Evolutionary conservation across 176 grass and related monocot species (phyloP), one percentile per base, ranked within the genome.

Genomic region (Cymbopogon citratus): DNA sequence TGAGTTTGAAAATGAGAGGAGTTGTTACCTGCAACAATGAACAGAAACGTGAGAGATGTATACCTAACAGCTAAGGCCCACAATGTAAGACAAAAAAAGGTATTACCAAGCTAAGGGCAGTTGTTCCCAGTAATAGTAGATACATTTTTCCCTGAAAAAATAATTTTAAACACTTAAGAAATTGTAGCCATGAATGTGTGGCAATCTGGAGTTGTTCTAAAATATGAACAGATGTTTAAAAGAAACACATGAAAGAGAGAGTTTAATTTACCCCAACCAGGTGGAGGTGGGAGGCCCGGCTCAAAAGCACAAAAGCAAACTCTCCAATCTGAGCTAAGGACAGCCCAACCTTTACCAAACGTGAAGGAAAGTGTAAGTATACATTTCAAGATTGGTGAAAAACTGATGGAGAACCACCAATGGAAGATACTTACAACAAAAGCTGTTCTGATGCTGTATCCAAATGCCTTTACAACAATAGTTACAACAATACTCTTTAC

Each of bases 271-370:
- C 96, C 89, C 94, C 96, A 75, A 95, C 84, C 86, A 99, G 96
- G 89, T 95, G 89, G 87, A 90, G 93, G 93, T 99, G 93, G 72
- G 96, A 99, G 63, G 96, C 96, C 68, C 91, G 96, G 71, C 96
- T 93, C 77, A 99, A 82, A 31, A 99, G 93, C 79, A 99, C 93
- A 84, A 99, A 99, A 65, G 96, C 96, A 88, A 99, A 99, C 73
- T 99, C 96, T 84, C 96, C 96, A 63, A 99, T 99, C 85, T 99
- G 96, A 80, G 96, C 96, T 85, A 99, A 99, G 81, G 96, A 99
- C 78, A 99, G 63, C 61, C 93, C 93, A 76, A 99, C 96, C 96
- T 99, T 80, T 36, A 34, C 67, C 52, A 85, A 39, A 84, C 7
- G 80, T 71, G 61, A 78, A 67, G 19, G 45, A 66, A 69, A 54